Percentiles rank a stretch among this genome's conserved stretches.
phyloP scores from a whole-genome alignment of 2,329 filamentous ascomycete species.

The Ophiostoma piceae region DNA sequence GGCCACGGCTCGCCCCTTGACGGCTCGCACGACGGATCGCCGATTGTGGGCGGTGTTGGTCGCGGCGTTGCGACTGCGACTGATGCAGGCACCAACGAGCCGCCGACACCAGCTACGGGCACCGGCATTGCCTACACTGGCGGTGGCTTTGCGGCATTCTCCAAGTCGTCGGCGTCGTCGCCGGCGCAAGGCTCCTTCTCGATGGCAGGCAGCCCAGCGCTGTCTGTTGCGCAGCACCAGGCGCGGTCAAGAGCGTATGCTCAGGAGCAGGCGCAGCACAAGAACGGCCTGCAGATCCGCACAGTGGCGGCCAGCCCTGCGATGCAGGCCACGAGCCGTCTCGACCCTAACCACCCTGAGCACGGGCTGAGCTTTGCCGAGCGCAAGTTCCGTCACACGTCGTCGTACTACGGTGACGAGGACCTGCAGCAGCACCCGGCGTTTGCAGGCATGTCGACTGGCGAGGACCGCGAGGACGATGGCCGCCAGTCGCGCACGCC shows the following conservation, averaged over 20 bases:
- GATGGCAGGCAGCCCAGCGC: conserved; percentile 15
- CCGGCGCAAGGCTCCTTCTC: background rate
- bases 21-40: background rate
- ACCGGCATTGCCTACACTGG: conserved; percentile 13
- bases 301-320: conserved; percentile 3
- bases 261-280: background rate
- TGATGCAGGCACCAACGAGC: conserved; percentile 19
- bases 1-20: background rate
- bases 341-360: background rate
- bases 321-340: background rate
- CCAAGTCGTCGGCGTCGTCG: conserved; percentile 8
- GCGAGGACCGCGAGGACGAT: background rate
- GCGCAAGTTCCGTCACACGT: conserved; percentile 17
- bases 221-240: conserved; percentile 18
- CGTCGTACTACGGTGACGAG: conserved; percentile 22
- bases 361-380: conserved; percentile 1
- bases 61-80: conserved; percentile 5
- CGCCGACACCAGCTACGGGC: conserved; percentile 16
- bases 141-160: background rate
- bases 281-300: background rate
- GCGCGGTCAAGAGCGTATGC: background rate
- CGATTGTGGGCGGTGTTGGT: background rate
- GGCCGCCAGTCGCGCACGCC: background rate
- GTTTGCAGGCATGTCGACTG: background rate
- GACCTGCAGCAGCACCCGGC: background rate